Base-by-base conservation (phyloP, 2,329 filamentous ascomycete species). In the Ceratocystis huliohia region DNA sequence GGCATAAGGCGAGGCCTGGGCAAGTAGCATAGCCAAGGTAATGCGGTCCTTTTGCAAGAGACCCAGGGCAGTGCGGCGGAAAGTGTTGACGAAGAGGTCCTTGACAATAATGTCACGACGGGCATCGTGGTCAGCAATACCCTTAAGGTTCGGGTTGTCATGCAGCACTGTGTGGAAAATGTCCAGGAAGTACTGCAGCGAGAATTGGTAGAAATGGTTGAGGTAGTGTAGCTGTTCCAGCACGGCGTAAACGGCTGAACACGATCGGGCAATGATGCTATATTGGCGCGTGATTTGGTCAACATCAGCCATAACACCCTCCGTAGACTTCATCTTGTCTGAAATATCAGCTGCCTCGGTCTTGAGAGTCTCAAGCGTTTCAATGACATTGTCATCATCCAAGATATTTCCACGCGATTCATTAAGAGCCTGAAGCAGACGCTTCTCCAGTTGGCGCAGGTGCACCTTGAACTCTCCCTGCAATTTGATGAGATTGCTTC, bases 401-500 rank as follows among this genome's bases (percentile, higher is more conserved):
- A 99, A 84, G 72, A 99, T 99, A 72, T 99, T 99, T 71, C 94
- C 94, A 63, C 91, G 89, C 66, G 93, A 97, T 76, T 96, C 93
- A 73, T 99, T 99, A 73, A 99, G 86, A 30, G 95, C 93, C 75
- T 96, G 91, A 61, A 99, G 80, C 64, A 99, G 82, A 67, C 89
- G 87, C 78, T 96, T 96, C 80, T 99, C 95, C 33, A 99, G 83
- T 75, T 96, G 90, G 69, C 94, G 88, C 56, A 99, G 84, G 76
- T 96, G 93, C n/a, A 97, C 87, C 78, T 95, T 96, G 82, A 99
- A 99, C 77, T 99, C 95, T 73, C 94, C 94, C 78, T 99, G 94
- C 72, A 96, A 84, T 79, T 99, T 99, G 82, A 97, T 96, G 70
- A 99, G 86, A 75, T 99, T 97, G 45, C 92, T 96, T 67, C 94